Evolutionary conservation across 768 basidiomycete genomes (phyloP).

Genomic region (Amanita fuliginea): DNA sequence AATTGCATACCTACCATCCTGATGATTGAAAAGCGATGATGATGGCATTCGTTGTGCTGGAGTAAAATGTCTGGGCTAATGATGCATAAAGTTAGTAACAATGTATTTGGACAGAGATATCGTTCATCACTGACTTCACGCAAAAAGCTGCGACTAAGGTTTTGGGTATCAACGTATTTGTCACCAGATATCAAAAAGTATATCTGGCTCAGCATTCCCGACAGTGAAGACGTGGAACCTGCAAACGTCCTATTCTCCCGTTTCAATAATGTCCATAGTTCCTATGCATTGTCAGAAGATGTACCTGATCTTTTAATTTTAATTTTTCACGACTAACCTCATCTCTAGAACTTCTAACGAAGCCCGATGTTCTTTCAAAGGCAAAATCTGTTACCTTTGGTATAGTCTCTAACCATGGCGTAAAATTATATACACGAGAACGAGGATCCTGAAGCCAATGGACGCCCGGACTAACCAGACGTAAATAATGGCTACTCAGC

Average conservation of each 20-base stretch:
- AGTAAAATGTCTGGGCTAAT: conserved; percentile 54
- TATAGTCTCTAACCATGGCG: conserved; percentile 57
- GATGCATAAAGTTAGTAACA: conserved; percentile 1
- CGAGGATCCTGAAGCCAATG: conserved; percentile 85
- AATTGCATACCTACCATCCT: conserved; percentile 56
- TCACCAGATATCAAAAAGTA: conserved; percentile 79
- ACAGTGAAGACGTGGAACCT: conserved; percentile 86
- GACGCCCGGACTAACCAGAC: conserved; percentile 58
- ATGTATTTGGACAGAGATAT: background rate
- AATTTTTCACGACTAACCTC: conserved; percentile 27
- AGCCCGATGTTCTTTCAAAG: conserved; percentile 65
- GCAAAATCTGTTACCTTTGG: conserved; percentile 77
- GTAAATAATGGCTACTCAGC: background rate
- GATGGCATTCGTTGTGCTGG: conserved; percentile 71
- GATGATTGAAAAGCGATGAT: conserved; percentile 53
- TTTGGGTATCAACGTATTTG: conserved; percentile 49
- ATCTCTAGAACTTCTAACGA: conserved; percentile 73
- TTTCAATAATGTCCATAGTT: conserved; percentile 51
- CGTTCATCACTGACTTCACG: conserved; percentile 35
- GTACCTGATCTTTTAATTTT: background rate
- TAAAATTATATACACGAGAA: conserved; percentile 79
- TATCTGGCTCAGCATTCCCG: conserved; percentile 74
- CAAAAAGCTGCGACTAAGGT: conserved; percentile 49
- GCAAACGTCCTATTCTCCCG: conserved; percentile 50
- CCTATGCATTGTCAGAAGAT: conserved; percentile 27